phyloP scores from a whole-genome alignment of 805 yeast species.

The Maudiozyma pseudohumilis region DNA sequence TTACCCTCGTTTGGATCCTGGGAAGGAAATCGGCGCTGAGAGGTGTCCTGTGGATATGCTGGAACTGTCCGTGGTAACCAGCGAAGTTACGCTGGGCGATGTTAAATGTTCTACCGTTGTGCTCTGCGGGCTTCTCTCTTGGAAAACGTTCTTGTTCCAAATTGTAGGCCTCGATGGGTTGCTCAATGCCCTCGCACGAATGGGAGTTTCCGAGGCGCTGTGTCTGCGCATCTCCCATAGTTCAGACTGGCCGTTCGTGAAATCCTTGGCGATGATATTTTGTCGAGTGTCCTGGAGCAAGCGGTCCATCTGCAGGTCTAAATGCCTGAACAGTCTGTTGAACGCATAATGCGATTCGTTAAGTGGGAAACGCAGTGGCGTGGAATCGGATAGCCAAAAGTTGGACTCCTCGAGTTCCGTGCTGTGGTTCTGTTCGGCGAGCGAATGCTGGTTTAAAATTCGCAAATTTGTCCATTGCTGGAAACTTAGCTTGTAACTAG shows the following conservation, averaged over 20 bases:
- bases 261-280: background rate
- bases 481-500: conserved; percentile 13
- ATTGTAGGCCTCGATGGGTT: background rate
- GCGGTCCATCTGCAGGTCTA: conserved; percentile 12
- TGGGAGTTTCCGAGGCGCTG: background rate
- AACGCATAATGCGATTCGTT: conserved; percentile 57
- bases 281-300: conserved; percentile 3
- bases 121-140: background rate
- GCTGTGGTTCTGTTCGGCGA: background rate
- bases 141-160: background rate
- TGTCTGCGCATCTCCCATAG: too few species aligned
- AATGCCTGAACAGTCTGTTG: conserved; percentile 26
- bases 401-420: conserved; percentile 19
- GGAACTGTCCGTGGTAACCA: background rate
- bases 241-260: background rate
- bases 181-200: background rate
- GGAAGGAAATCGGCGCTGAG: too few species aligned
- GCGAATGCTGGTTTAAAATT: conserved; percentile 4
- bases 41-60: too few species aligned
- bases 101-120: background rate
- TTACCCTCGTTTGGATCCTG: too few species aligned
- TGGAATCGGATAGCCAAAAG: conserved; percentile 53
- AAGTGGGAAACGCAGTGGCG: conserved; percentile 63
- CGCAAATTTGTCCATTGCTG: conserved; percentile 19
- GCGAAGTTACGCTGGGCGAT: background rate